Evolutionary conservation across 78 protist genomes (phyloP).

Genomic region (Dictyostelium capitatum): DNA sequence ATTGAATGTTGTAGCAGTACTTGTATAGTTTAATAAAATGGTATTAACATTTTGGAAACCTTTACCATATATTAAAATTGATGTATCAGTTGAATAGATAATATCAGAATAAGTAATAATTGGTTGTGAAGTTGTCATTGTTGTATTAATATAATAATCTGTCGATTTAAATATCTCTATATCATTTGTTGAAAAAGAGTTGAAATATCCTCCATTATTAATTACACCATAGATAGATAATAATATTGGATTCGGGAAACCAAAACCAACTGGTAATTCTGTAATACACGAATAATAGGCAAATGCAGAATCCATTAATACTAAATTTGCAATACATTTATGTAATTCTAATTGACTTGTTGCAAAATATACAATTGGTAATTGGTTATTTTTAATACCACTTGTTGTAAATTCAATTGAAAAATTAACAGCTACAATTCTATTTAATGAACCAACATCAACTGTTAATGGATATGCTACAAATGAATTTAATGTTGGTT

Average conservation of each 20-base stretch:
- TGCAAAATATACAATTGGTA: background rate
- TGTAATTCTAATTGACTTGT: background rate
- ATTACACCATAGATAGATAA: background rate
- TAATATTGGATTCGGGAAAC: background rate
- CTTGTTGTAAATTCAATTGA: background rate
- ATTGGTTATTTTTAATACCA: background rate
- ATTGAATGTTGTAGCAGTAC: too few relatives aligned
- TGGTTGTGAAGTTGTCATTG: background rate
- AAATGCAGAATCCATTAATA: too few relatives aligned
- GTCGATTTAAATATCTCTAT: background rate
- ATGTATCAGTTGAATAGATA: background rate
- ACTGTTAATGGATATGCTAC: background rate
- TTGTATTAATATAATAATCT: background rate
- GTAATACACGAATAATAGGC: background rate
- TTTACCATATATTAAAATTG: background rate
- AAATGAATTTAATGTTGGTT: background rate
- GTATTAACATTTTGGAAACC: background rate
- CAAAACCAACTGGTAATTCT: background rate
- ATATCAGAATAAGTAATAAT: background rate
- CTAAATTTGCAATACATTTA: background rate
- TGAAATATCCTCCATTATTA: background rate
- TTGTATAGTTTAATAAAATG: background rate
- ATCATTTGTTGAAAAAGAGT: background rate
- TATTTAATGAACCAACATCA: conserved; percentile 8
- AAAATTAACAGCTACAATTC: background rate